Percentiles rank a stretch among this genome's conserved stretches.
Evolutionary conservation across 2,329 filamentous ascomycete genomes (phyloP).

Genomic region (Beauveria rudraprayagi): DNA sequence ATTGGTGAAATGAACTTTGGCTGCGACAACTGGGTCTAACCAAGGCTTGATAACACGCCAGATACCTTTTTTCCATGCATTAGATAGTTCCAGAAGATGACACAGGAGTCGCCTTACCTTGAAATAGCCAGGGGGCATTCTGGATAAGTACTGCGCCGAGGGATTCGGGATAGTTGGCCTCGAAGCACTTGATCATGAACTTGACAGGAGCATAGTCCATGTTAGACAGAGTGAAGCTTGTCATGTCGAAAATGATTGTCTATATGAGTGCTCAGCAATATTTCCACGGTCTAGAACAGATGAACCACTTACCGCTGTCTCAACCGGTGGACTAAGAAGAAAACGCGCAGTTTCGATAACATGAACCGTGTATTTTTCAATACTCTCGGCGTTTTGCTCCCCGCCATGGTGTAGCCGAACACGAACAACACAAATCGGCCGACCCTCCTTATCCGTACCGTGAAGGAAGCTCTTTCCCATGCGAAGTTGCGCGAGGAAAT

Average conservation of each 20-base stretch:
- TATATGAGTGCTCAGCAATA: slow-evolving; percentile 29
- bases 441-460: slow-evolving; percentile 72
- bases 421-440: slow-evolving; percentile 80
- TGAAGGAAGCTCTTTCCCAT: slow-evolving; percentile 93
- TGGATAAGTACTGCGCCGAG: slow-evolving; percentile 86
- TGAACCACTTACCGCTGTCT: slow-evolving; percentile 72
- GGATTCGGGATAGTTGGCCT: slow-evolving; percentile 95
- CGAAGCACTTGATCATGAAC: slow-evolving; percentile 99
- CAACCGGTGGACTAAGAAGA: slow-evolving; percentile 68
- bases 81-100: slow-evolving; percentile 3
- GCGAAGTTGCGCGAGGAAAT: slow-evolving; percentile 75
- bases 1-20: slow-evolving; percentile 90
- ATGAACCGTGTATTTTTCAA: slow-evolving; percentile 89
- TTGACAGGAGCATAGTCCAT: slow-evolving; percentile 98
- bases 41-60: slow-evolving; percentile 94
- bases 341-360: slow-evolving; percentile 91
- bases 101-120: slow-evolving; percentile 45
- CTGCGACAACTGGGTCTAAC: slow-evolving; percentile 92
- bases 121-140: slow-evolving; percentile 95
- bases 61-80: slow-evolving; percentile 52
- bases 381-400: slow-evolving; percentile 70
- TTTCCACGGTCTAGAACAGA: neutral
- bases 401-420: slow-evolving; percentile 74
- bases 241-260: slow-evolving; percentile 96
- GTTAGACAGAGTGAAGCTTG: slow-evolving; percentile 83